Evolutionary conservation across 2,329 filamentous ascomycete species (phyloP).

Genomic region (Colletotrichum sp.): DNA sequence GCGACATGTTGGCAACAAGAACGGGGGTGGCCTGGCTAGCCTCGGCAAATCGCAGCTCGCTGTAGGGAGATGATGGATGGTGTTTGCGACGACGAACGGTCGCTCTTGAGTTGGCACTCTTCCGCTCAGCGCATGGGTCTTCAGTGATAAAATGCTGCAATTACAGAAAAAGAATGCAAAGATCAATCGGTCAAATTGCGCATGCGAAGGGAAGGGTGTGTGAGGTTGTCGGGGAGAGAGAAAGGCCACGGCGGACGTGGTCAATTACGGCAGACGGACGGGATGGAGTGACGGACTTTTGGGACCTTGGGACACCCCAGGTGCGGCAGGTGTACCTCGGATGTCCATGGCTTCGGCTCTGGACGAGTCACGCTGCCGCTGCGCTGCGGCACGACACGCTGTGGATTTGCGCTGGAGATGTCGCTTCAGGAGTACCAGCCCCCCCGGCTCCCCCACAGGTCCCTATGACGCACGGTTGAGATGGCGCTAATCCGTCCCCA

Average conservation of each 20-base stretch:
- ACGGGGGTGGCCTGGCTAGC: slow-evolving; percentile 4
- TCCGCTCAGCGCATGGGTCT: slow-evolving; percentile 3
- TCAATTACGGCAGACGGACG: neutral
- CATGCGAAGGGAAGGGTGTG: neutral
- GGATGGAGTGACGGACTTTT: neutral
- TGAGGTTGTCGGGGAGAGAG: neutral
- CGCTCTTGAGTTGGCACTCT: neutral
- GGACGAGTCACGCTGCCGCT: slow-evolving; percentile 7
- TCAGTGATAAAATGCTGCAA: neutral
- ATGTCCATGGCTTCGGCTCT: slow-evolving; percentile 15
- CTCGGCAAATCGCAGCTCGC: slow-evolving; percentile 11
- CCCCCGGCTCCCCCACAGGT: slow-evolving; percentile 18
- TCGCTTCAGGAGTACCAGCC: neutral
- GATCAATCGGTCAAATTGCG: neutral
- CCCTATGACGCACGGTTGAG: slow-evolving; percentile 16
- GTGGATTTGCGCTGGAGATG: neutral
- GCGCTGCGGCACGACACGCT: neutral
- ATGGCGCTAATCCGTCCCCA: slow-evolving; percentile 2
- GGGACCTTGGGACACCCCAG: neutral
- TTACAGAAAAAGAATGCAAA: neutral
- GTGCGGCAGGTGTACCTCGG: slow-evolving; percentile 10
- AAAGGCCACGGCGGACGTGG: neutral
- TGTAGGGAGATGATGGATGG: neutral
- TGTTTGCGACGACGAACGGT: neutral
- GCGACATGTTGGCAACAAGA: slow-evolving; percentile 9